phyloP scores from a whole-genome alignment of 169 alveolate genomes.

The Neospora caninum region DNA sequence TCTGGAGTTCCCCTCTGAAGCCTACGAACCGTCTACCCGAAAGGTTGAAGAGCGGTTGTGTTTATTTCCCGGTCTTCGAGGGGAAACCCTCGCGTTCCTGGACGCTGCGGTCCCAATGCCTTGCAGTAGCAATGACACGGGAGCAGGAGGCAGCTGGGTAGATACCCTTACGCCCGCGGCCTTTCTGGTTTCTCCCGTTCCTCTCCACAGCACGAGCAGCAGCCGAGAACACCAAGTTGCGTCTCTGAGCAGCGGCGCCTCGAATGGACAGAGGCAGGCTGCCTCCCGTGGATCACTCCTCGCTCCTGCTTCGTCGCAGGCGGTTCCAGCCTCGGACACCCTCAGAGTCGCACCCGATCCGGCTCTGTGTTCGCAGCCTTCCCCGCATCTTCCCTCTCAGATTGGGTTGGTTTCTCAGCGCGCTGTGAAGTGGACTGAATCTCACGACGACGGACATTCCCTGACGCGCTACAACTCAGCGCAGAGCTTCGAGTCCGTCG shows the following conservation, averaged over 20 bases:
- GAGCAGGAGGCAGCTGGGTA: conserved; percentile 13
- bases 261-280: neutral
- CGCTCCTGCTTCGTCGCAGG: too few relatives aligned
- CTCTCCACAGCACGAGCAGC: neutral
- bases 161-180: neutral
- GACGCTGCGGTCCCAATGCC: neutral
- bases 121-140: conserved; percentile 25
- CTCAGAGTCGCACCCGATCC: too few relatives aligned
- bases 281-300: neutral
- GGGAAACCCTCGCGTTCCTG: neutral
- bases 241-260: neutral
- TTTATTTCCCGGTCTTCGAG: too few relatives aligned
- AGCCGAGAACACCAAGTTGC: neutral
- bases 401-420: neutral
- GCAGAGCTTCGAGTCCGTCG: too few relatives aligned
- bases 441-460: too few relatives aligned
- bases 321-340: too few relatives aligned
- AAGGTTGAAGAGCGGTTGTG: too few relatives aligned
- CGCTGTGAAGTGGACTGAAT: too few relatives aligned
- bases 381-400: neutral
- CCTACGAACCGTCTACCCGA: too few relatives aligned
- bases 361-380: too few relatives aligned
- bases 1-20: too few relatives aligned
- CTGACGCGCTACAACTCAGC: too few relatives aligned
- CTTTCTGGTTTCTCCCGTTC: neutral